Percentiles rank a stretch among this genome's conserved stretches.
These are phyloP conservation scores for Metarhizium brunneum DNA, from an alignment of 2,329 filamentous ascomycete genomes.

Conservation along the genomic window DNA sequence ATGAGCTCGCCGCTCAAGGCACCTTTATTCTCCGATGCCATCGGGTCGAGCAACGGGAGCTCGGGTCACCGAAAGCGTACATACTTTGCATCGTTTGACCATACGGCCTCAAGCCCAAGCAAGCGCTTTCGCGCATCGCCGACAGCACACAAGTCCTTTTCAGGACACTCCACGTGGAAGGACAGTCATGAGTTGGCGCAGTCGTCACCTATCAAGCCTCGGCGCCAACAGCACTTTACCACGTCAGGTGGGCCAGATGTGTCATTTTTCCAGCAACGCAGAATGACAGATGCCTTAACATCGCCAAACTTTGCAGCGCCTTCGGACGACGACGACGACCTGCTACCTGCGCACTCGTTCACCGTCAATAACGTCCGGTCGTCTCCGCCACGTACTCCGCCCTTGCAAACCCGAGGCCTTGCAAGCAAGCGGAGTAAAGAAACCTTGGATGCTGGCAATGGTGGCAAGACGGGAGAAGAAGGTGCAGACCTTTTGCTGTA, in stretches of 20 bases:
- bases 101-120: constrained; percentile 44
- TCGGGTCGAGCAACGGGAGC: constrained; percentile 61
- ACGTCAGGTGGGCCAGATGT: constrained; percentile 62
- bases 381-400: constrained; percentile 83
- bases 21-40: constrained; percentile 74
- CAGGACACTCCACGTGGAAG: constrained; percentile 60
- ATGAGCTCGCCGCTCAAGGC: constrained; percentile 81
- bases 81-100: constrained; percentile 50
- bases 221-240: constrained; percentile 65
- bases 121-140: constrained; percentile 63
- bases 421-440: constrained; percentile 38
- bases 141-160: constrained; percentile 48
- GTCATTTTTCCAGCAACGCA: constrained; percentile 68
- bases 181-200: constrained; percentile 66
- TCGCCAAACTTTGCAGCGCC: constrained; percentile 52
- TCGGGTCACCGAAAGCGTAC: constrained; percentile 56
- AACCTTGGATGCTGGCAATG: constrained; percentile 30
- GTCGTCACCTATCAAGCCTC: constrained; percentile 77
- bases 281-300: constrained; percentile 54
- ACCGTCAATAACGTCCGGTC: constrained; percentile 53
- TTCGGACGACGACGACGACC: constrained; percentile 75
- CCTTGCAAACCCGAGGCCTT: constrained; percentile 47
- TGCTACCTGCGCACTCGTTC: constrained; percentile 70
- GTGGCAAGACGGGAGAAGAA: constrained; percentile 61
- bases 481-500: constrained; percentile 75